Evolutionary conservation across 2,329 filamentous ascomycete genomes (phyloP), one percentile per base, ranked within the genome.

Genomic region (Pezicula rhizophila): DNA sequence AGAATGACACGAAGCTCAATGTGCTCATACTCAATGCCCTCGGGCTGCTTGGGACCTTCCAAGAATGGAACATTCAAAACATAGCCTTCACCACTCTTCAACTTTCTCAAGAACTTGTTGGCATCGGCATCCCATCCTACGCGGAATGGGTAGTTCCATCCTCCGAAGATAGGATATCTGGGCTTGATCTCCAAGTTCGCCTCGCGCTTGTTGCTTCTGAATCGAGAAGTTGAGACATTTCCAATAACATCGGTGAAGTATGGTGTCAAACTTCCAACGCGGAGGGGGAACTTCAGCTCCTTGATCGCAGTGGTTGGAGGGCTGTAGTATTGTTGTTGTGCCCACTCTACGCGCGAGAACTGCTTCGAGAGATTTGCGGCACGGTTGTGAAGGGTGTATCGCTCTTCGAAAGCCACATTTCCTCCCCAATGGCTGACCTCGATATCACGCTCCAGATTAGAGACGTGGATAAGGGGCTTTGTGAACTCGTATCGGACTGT

Each of bases 401-500:
- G 82, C 72, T 99, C 93, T 71, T 99, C 93, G 44, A 91, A 89
- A 2, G 93, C 93, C 47, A 97, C 71, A 66, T 99, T 99, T 54
- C 93, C 93, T 57, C 93, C 93, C 93, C 93, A 99, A 70, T 97
- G 93, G 65, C 89, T 95, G 60, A 99, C 85, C 68, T 99, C 93
- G 54, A 99, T 74, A 62, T 97, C 91, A 52, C 93, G 85, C 70
- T 97, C 89, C 51, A 99, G 75, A 14, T 80, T 74, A 31, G 82
- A 82, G 45, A 89, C 80, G 63, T 93, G 88, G 39, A 84, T 85
- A 49, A 99, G 75, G 11, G 93, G 92, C 70, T 92, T 95, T 56
- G 88, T 96, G 72, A 93, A 96, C 68, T 99, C 91, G 70, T 95
- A 97, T 53, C 93, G 87, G 46, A 96, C 84, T 57, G 77, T 81